phyloP scores from a whole-genome alignment of 2,329 filamentous ascomycete species.

The Huntiella savannae region DNA sequence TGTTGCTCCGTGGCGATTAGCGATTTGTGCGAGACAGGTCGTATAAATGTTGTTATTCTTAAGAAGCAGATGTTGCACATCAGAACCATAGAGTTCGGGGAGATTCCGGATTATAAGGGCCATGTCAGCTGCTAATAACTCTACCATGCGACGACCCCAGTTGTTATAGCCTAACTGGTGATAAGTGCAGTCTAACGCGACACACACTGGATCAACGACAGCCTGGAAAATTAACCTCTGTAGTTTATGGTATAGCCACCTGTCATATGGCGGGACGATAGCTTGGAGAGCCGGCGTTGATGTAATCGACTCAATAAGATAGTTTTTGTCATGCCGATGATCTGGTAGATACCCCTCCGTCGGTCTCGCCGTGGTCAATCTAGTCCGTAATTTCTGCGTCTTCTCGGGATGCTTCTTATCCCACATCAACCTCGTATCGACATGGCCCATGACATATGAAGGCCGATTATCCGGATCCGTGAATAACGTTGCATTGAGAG shows the following conservation, averaged over 20 bases:
- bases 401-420: constrained; percentile 18
- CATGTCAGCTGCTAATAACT: constrained; percentile 56
- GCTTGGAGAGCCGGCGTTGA: constrained; percentile 9
- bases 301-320: constrained; percentile 8
- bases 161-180: constrained; percentile 50
- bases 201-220: constrained; percentile 64
- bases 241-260: constrained; percentile 55
- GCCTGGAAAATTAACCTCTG: constrained; percentile 59
- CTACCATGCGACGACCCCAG: constrained; percentile 44
- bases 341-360: constrained; percentile 5
- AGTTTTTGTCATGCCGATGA: constrained; percentile 4
- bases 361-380: constrained; percentile 8
- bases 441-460: constrained; percentile 53
- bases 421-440: constrained; percentile 28
- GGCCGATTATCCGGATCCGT: constrained; percentile 45
- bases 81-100: constrained; percentile 50
- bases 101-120: constrained; percentile 49
- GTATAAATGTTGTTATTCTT: constrained; percentile 43
- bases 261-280: constrained; percentile 20
- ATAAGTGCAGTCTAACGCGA: constrained; percentile 59
- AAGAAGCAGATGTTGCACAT: constrained; percentile 35
- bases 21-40: constrained; percentile 36
- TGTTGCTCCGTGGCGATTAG: constrained; percentile 30
- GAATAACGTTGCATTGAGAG: constrained; percentile 54
- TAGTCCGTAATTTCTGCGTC: constrained; percentile 18